Percentiles rank a stretch among this genome's conserved stretches.
Conservation (phyloP, 2,329 filamentous ascomycete species). For the Seiridium unicorne region DNA sequence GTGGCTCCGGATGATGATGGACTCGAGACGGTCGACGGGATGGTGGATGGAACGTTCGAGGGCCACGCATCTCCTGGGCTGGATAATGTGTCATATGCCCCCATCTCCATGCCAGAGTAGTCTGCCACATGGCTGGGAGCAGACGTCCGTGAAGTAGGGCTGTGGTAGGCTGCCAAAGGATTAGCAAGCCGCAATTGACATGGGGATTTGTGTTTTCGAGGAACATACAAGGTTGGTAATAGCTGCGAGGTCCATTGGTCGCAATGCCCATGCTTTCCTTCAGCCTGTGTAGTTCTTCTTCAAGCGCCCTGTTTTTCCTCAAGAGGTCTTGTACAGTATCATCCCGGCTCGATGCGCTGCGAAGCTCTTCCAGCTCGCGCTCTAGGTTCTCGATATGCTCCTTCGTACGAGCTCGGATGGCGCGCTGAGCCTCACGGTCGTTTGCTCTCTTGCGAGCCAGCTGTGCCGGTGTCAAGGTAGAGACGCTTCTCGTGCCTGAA, state of each 20-base stretch:
- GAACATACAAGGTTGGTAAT: constrained; percentile 25
- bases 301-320: constrained; percentile 51
- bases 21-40: constrained; percentile 50
- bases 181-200: background rate
- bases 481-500: constrained; percentile 70
- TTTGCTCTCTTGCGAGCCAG: constrained; percentile 88
- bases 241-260: constrained; percentile 18
- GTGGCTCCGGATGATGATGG: constrained; percentile 47
- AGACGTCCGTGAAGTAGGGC: constrained; percentile 41
- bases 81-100: constrained; percentile 37
- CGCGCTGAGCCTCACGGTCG: constrained; percentile 85
- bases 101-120: constrained; percentile 41
- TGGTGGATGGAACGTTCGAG: constrained; percentile 38
- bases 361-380: constrained; percentile 70
- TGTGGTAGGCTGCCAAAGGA: constrained; percentile 17
- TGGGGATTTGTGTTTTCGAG: background rate
- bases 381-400: constrained; percentile 80
- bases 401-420: constrained; percentile 83
- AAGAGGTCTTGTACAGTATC: constrained; percentile 51
- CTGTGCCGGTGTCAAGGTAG: constrained; percentile 84
- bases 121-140: constrained; percentile 42
- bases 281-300: constrained; percentile 48
- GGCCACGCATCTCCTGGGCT: constrained; percentile 48
- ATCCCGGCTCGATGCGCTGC: constrained; percentile 45
- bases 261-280: constrained; percentile 44